These are phyloP conservation scores for Pestalotiopsis sp. DNA, from an alignment of 2,329 filamentous ascomycete species.

Conservation along the genomic window DNA sequence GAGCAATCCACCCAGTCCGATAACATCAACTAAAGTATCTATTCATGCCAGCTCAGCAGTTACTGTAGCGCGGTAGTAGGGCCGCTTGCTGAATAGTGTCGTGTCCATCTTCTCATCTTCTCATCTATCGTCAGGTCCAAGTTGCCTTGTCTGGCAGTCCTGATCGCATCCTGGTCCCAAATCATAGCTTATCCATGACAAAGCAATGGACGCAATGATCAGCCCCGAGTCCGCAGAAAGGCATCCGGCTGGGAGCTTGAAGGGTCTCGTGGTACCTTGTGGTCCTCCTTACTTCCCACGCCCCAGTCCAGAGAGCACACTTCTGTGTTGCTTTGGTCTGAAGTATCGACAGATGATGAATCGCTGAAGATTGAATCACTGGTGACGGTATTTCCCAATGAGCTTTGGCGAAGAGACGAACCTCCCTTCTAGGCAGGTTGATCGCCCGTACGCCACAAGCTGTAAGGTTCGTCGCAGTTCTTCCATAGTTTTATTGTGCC, in stretches of 20 bases:
- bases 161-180: not conserved
- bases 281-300: not conserved
- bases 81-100: not conserved
- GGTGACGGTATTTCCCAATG: not conserved
- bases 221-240: not conserved
- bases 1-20: not conserved
- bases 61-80: not conserved
- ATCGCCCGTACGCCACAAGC: slow-evolving; percentile 53
- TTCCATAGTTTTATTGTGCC: slow-evolving; percentile 95
- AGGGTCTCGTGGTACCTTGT: not conserved
- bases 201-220: not conserved
- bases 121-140: not conserved
- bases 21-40: not conserved
- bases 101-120: not conserved
- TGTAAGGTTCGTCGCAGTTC: slow-evolving; percentile 67
- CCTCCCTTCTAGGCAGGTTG: slow-evolving; percentile 36
- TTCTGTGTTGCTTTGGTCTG: not conserved
- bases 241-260: not conserved
- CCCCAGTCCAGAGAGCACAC: not conserved
- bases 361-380: not conserved
- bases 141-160: not conserved
- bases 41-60: not conserved
- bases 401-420: slow-evolving; percentile 16
- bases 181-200: not conserved
- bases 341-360: not conserved